phyloP scores from a whole-genome alignment of 2,329 filamentous ascomycete species.

The Arthroderma sp. region DNA sequence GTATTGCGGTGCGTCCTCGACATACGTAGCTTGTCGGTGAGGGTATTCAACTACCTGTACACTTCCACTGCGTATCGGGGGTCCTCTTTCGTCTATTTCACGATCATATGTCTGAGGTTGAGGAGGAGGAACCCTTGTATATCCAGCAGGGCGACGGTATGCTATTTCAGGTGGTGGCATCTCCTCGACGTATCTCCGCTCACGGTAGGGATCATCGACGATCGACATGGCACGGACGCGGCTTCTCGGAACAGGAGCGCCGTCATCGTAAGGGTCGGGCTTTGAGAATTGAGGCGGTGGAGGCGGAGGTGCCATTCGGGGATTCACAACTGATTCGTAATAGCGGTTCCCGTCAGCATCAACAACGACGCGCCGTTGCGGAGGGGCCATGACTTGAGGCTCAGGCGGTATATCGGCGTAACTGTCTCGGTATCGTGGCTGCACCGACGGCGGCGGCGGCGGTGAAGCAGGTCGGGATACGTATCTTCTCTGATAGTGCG shows the following conservation, averaged over 20 bases:
- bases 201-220: slow-evolving; percentile 28
- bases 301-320: slow-evolving; percentile 19
- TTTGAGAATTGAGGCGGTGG: slow-evolving; percentile 19
- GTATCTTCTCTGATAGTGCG: slow-evolving; percentile 21
- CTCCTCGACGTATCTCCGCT: slow-evolving; percentile 30
- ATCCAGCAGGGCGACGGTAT: slow-evolving; percentile 30
- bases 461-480: slow-evolving; percentile 23
- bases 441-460: too few relatives aligned
- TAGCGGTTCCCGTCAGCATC: slow-evolving; percentile 78
- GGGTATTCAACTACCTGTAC: slow-evolving; percentile 31
- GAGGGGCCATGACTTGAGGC: slow-evolving; percentile 37
- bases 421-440: slow-evolving; percentile 18
- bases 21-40: slow-evolving; percentile 23
- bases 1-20: slow-evolving; percentile 52
- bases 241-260: slow-evolving; percentile 17
- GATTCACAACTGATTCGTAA: slow-evolving; percentile 40
- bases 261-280: slow-evolving; percentile 24
- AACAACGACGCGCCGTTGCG: slow-evolving; percentile 56
- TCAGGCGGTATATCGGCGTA: slow-evolving; percentile 32
- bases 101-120: slow-evolving; percentile 22
- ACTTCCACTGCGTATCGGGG: slow-evolving; percentile 25
- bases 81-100: slow-evolving; percentile 21
- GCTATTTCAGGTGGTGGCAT: slow-evolving; percentile 30
- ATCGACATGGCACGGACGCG: slow-evolving; percentile 30
- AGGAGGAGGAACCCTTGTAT: slow-evolving; percentile 18